Conservation (phyloP, 1,284 basidiomycete genomes). For the Moesziomyces parantarcticus region DNA sequence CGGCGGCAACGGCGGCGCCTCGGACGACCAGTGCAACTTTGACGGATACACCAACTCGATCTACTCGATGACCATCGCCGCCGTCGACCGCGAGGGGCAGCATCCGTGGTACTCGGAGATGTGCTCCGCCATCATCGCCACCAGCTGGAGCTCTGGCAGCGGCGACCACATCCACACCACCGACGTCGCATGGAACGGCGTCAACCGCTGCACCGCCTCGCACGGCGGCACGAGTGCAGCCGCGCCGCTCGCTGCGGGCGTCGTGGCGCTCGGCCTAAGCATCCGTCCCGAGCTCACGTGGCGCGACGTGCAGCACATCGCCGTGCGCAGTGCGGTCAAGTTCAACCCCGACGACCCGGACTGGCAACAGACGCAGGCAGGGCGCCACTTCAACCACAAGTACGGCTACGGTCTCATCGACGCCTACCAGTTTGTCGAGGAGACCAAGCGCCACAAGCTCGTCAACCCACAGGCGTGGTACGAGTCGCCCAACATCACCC, state of each 20-base stretch:
- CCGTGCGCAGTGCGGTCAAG: slow-evolving; percentile 80
- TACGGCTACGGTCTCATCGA: slow-evolving; percentile 94
- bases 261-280: slow-evolving; percentile 63
- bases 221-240: slow-evolving; percentile 99
- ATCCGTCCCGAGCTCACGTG: slow-evolving; percentile 85
- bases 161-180: slow-evolving; percentile 85
- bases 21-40: slow-evolving; percentile 98
- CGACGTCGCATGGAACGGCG: slow-evolving; percentile 77
- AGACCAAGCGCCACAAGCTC: slow-evolving; percentile 82
- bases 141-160: slow-evolving; percentile 95
- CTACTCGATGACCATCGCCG: slow-evolving; percentile 93
- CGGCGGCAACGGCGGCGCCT: slow-evolving; percentile 91
- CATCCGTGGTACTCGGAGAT: slow-evolving; percentile 98
- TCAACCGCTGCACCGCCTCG: slow-evolving; percentile 80
- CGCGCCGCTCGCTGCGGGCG: slow-evolving; percentile 81
- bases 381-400: slow-evolving; percentile 91
- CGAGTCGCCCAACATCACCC: slow-evolving; percentile 47
- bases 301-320: slow-evolving; percentile 95
- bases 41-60: slow-evolving; percentile 99
- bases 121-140: slow-evolving; percentile 95
- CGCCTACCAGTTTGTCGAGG: slow-evolving; percentile 83
- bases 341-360: slow-evolving; percentile 92
- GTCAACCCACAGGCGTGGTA: slow-evolving; percentile 94
- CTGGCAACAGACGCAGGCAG: slow-evolving; percentile 87
- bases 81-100: slow-evolving; percentile 88